phyloP scores from a whole-genome alignment of 2,329 filamentous ascomycete species.

The Penicillium sp. region DNA sequence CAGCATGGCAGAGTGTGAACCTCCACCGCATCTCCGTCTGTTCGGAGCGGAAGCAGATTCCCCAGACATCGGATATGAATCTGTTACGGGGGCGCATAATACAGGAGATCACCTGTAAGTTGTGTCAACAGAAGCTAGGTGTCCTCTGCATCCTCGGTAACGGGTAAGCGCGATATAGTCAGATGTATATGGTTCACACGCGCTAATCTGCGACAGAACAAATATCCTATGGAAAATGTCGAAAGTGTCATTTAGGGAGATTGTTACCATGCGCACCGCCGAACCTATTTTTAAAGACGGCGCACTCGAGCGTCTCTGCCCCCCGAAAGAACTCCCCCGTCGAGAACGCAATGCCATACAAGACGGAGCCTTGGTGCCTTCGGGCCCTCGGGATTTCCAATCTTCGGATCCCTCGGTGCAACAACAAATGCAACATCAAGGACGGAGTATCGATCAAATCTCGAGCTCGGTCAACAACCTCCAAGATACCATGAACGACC shows the following conservation, averaged over 20 bases:
- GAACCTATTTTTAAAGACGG: slow-evolving; percentile 36
- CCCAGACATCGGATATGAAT: slow-evolving; percentile 35
- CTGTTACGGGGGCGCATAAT: slow-evolving; percentile 35
- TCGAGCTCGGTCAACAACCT: slow-evolving; percentile 39
- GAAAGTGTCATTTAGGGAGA: slow-evolving; percentile 39
- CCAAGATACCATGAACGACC: slow-evolving; percentile 40
- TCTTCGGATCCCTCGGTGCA: slow-evolving; percentile 25
- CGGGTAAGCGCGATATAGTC: slow-evolving; percentile 32
- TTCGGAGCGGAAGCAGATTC: slow-evolving; percentile 36
- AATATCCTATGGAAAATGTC: slow-evolving; percentile 43
- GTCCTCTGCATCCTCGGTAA: slow-evolving; percentile 35
- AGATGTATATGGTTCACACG: background rate
- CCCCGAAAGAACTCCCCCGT: slow-evolving; percentile 21
- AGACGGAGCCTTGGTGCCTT: slow-evolving; percentile 27
- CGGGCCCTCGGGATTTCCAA: slow-evolving; percentile 15
- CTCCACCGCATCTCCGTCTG: slow-evolving; percentile 38
- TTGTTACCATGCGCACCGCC: slow-evolving; percentile 40
- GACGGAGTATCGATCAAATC: slow-evolving; percentile 37
- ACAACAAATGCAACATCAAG: slow-evolving; percentile 38
- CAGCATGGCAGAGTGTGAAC: slow-evolving; percentile 40
- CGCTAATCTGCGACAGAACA: slow-evolving; percentile 21
- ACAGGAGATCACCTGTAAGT: slow-evolving; percentile 38
- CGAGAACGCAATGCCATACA: slow-evolving; percentile 18
- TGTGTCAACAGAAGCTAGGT: slow-evolving; percentile 40
- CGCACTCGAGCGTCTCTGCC: slow-evolving; percentile 29